These are phyloP conservation scores for Colletotrichum somersetense DNA, from an alignment of 2,329 filamentous ascomycete species.

Conservation along the genomic window DNA sequence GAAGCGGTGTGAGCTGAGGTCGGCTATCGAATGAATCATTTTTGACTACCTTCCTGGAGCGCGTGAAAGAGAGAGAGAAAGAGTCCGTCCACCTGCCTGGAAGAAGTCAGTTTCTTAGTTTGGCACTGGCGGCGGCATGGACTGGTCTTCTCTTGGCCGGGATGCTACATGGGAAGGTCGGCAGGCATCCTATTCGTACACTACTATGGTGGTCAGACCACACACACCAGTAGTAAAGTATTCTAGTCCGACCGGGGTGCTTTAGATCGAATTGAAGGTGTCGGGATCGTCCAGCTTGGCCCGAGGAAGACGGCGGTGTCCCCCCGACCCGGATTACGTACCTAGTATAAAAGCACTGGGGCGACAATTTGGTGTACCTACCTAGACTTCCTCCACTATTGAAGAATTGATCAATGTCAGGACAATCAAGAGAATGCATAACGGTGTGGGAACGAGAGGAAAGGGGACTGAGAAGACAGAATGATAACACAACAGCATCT, in stretches of 20 bases:
- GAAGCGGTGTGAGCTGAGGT: conserved; percentile 20
- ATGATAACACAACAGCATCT: neutral
- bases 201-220: neutral
- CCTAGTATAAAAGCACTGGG: neutral
- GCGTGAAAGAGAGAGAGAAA: no score
- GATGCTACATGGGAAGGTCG: conserved; percentile 32
- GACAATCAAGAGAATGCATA: neutral
- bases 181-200: conserved; percentile 18
- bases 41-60: neutral
- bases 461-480: neutral
- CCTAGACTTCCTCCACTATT: neutral
- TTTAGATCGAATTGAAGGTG: conserved; percentile 1
- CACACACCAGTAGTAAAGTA: conserved; percentile 11
- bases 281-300: conserved; percentile 21
- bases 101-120: conserved; percentile 20
- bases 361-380: neutral
- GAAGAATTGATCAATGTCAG: neutral
- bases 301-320: neutral
- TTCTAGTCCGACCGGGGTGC: conserved; percentile 19
- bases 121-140: conserved; percentile 15
- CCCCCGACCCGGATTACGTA: conserved; percentile 5
- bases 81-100: conserved; percentile 20
- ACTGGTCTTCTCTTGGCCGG: conserved; percentile 16
- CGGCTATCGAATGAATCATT: conserved; percentile 27
- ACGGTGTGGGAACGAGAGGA: neutral